Evolutionary conservation across 2,329 filamentous ascomycete species (phyloP).

Genomic region (Cladosporium sp.): DNA sequence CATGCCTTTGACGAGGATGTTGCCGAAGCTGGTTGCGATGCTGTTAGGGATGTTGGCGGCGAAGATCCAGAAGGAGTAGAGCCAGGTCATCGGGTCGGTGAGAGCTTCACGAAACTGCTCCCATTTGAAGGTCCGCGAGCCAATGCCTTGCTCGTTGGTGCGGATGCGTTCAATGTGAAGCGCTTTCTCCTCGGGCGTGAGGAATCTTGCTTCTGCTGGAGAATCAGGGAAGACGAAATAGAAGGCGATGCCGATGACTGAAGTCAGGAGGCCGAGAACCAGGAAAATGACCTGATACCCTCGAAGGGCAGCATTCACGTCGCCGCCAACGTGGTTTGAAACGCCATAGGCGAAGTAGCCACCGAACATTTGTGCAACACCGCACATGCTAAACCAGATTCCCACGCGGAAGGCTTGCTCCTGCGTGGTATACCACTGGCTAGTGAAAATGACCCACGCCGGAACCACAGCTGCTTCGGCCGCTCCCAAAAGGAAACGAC

Average conservation of each 20-base stretch:
- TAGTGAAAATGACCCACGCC: slow-evolving; percentile 52
- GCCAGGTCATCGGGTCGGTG: slow-evolving; percentile 54
- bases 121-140: slow-evolving; percentile 43
- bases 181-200: slow-evolving; percentile 49
- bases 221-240: slow-evolving; percentile 48
- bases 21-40: slow-evolving; percentile 52
- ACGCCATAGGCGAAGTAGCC: slow-evolving; percentile 36
- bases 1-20: slow-evolving; percentile 38
- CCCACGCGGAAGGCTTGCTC: slow-evolving; percentile 32
- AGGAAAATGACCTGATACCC: slow-evolving; percentile 23
- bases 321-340: slow-evolving; percentile 22
- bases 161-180: slow-evolving; percentile 43
- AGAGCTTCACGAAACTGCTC: slow-evolving; percentile 54
- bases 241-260: slow-evolving; percentile 14
- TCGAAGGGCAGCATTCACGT: slow-evolving; percentile 6
- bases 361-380: slow-evolving; percentile 35
- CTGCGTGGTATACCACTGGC: slow-evolving; percentile 37
- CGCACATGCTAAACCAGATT: slow-evolving; percentile 31
- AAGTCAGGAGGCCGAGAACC: slow-evolving; percentile 18
- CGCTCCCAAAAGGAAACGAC: slow-evolving; percentile 51
- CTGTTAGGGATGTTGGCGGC: slow-evolving; percentile 50
- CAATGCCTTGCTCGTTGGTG: slow-evolving; percentile 40
- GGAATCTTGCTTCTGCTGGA: slow-evolving; percentile 55
- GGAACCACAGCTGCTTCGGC: slow-evolving; percentile 54
- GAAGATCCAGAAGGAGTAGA: slow-evolving; percentile 28